Percentiles rank a stretch among this genome's conserved stretches.
phyloP scores from a whole-genome alignment of 345 rosid species.

The Aurinia saxatilis region DNA sequence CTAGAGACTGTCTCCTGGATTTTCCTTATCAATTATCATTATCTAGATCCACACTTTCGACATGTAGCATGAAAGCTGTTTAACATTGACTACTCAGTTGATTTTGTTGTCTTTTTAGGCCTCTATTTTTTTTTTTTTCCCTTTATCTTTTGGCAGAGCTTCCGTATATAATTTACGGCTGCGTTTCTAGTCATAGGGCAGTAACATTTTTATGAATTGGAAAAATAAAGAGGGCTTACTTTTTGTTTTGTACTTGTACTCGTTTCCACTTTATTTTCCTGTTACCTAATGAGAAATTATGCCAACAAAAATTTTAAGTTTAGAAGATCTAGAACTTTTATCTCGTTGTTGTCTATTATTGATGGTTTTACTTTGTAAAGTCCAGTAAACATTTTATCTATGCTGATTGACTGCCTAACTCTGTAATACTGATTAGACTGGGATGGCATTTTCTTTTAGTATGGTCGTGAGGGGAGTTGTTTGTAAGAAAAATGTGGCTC shows the following conservation, averaged over 20 bases:
- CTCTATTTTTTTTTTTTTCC: not conserved
- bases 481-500: conserved; percentile 94
- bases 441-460: conserved; percentile 40
- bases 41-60: not conserved
- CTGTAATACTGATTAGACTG: conserved; percentile 27
- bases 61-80: not conserved
- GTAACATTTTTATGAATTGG: not conserved
- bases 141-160: not conserved
- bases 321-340: not conserved
- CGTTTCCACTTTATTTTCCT: not conserved
- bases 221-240: not conserved
- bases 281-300: not conserved
- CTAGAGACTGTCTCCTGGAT: not conserved
- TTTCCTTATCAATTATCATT: not conserved
- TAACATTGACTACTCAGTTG: not conserved
- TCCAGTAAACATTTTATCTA: conserved; percentile 4
- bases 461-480: conserved; percentile 89
- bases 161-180: not conserved
- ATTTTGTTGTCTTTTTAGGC: not conserved
- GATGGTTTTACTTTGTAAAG: not conserved
- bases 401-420: conserved; percentile 10
- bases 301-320: not conserved
- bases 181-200: not conserved
- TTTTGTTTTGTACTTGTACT: not conserved
- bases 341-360: not conserved